A percentile compares a stretch with the other conserved stretches of the same genome.
phyloP scores from a whole-genome alignment of 331 rosid species.

The Rosa hybrid region DNA sequence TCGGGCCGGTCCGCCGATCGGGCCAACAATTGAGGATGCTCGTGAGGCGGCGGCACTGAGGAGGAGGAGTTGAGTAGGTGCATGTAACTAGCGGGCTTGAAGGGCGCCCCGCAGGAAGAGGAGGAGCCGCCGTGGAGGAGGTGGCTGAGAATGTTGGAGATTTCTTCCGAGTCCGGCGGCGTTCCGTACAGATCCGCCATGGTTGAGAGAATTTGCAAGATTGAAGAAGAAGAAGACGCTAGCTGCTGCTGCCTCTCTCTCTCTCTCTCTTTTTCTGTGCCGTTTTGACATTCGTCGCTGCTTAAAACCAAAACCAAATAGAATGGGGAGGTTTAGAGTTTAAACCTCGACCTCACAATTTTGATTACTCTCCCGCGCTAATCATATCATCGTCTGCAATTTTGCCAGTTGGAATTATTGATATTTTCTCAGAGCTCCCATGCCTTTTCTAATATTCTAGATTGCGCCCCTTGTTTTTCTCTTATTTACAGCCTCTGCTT shows the following conservation, averaged over 20 bases:
- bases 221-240: not conserved
- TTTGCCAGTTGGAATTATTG: not conserved
- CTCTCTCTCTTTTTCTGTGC: not conserved
- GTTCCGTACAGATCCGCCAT: conserved; percentile 57
- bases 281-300: not conserved
- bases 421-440: not conserved
- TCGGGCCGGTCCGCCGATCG: conserved; percentile 29
- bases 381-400: not conserved
- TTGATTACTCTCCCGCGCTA: conserved; percentile 58
- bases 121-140: conserved; percentile 39
- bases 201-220: not conserved
- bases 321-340: not conserved
- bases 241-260: too few relatives aligned
- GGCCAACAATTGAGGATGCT: conserved; percentile 19
- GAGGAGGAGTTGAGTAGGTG: conserved; percentile 25
- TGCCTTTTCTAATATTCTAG: not conserved
- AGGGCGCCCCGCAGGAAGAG: conserved; percentile 34
- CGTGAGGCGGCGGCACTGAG: conserved; percentile 19
- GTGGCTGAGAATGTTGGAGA: conserved; percentile 61
- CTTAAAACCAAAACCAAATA: too few relatives aligned
- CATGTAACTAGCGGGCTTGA: conserved; percentile 27
- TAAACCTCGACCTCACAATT: conserved; percentile 21
- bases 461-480: not conserved
- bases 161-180: conserved; percentile 56
- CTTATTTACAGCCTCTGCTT: not conserved